phyloP scores from a whole-genome alignment of 257 asterid species.

The Solanum bukasovii region DNA sequence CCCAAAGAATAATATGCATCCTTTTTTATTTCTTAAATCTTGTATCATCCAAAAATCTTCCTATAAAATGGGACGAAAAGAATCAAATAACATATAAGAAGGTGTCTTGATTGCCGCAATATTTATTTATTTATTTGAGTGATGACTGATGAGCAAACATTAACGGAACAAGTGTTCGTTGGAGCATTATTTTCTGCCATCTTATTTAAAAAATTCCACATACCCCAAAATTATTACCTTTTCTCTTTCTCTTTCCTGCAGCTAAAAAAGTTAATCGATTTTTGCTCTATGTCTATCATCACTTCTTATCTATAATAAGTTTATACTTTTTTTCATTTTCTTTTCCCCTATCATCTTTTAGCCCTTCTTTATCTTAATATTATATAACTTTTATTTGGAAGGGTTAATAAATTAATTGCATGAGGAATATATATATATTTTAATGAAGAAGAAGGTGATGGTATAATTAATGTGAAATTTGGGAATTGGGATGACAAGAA shows the following conservation, averaged over 20 bases:
- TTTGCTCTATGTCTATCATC: neutral
- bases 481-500: constrained; percentile 11
- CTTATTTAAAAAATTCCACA: neutral
- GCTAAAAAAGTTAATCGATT: neutral
- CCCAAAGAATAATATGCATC: neutral
- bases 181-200: constrained; percentile 5
- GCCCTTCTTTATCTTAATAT: neutral
- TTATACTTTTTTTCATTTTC: neutral
- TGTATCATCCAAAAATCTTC: neutral
- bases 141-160: neutral
- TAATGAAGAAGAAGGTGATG: neutral
- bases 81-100: neutral
- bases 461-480: constrained; percentile 14
- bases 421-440: neutral
- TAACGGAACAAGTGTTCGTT: constrained; percentile 16
- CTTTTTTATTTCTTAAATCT: neutral
- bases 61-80: neutral
- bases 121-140: neutral
- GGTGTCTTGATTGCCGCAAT: rapidly evolving
- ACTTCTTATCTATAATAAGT: neutral
- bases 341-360: neutral
- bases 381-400: neutral
- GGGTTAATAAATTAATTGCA: neutral
- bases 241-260: neutral
- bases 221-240: neutral